Conservation (phyloP, 768 basidiomycete genomes). For the Agrocybe pediades region DNA sequence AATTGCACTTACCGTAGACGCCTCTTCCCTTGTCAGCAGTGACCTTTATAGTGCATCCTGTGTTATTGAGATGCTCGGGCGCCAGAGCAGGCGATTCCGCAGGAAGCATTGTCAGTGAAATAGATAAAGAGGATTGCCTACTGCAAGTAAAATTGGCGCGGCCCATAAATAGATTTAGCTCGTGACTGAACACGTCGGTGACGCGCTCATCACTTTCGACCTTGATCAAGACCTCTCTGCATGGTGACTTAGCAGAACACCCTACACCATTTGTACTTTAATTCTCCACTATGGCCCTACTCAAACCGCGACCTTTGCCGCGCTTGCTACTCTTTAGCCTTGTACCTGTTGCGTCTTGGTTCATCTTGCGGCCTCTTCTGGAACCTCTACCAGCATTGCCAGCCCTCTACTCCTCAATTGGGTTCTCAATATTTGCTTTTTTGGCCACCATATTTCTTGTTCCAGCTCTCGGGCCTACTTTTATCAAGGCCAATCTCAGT, state of each 20-base stretch:
- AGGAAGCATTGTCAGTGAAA: not conserved
- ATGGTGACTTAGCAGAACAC: not conserved
- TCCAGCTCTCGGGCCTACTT: conserved; percentile 80
- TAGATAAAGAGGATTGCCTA: not conserved
- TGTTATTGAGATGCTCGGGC: conserved; percentile 42
- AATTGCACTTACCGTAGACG: conserved; percentile 54
- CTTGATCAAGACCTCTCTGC: not conserved
- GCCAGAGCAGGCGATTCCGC: conserved; percentile 1
- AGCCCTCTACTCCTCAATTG: conserved; percentile 75
- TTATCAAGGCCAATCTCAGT: conserved; percentile 79
- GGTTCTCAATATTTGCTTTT: conserved; percentile 85
- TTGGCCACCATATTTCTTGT: conserved; percentile 74
- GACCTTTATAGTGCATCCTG: conserved; percentile 49
- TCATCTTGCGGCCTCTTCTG: conserved; percentile 70
- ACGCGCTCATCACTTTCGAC: not conserved
- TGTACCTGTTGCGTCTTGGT: conserved; percentile 72
- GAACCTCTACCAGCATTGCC: conserved; percentile 71
- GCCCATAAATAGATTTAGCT: not conserved
- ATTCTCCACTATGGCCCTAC: conserved; percentile 23
- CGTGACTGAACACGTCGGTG: conserved; percentile 14
- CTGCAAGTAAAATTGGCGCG: not conserved
- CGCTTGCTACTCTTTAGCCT: conserved; percentile 56
- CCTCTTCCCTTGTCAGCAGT: conserved; percentile 57
- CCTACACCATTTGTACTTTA: not conserved
- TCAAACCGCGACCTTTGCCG: conserved; percentile 52